phyloP scores from a whole-genome alignment of 257 asterid species.

The Solanum tarijense region DNA sequence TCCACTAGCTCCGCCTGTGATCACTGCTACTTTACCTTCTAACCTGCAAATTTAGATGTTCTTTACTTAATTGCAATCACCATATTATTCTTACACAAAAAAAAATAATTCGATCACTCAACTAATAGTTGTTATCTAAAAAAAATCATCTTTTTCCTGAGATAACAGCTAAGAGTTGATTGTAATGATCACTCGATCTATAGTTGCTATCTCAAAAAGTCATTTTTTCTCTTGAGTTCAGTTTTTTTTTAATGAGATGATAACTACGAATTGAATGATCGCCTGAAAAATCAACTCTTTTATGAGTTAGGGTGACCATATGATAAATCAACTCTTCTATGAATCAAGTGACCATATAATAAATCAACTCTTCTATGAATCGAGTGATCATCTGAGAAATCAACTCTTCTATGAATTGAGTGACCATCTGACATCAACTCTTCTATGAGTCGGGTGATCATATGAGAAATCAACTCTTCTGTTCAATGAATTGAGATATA shows the following conservation, averaged over 20 bases:
- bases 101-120: background rate
- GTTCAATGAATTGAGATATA: background rate
- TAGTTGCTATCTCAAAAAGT: background rate
- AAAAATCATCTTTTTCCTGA: background rate
- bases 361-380: too few species aligned
- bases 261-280: too few species aligned
- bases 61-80: background rate
- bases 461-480: background rate
- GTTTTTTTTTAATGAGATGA: too few species aligned
- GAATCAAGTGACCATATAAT: too few species aligned
- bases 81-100: background rate
- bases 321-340: too few species aligned
- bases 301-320: too few species aligned
- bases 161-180: background rate
- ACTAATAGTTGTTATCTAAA: background rate
- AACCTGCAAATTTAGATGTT: background rate
- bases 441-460: too few species aligned
- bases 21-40: conserved; percentile 31
- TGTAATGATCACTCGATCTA: background rate
- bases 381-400: too few species aligned
- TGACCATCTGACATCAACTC: background rate
- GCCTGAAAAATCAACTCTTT: too few species aligned
- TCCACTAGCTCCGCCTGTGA: conserved; percentile 28
- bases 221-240: too few species aligned
- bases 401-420: too few species aligned